Conservation (phyloP, 495 filamentous ascomycete species). For the Talaromyces trachyspermus region DNA sequence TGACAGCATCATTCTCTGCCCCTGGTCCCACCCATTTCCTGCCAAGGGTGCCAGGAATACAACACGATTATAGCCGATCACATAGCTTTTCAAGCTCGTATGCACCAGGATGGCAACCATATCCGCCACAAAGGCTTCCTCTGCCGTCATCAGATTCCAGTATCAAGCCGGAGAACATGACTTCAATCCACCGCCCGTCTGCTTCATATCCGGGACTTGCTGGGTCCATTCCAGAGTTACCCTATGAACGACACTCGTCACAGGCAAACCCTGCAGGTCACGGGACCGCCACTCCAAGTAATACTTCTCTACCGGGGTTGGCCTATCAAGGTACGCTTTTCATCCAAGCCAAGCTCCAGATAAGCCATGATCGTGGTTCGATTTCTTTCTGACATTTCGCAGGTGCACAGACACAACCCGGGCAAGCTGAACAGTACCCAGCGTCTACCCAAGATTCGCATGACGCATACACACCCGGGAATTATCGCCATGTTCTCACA, state of each 20-base stretch:
- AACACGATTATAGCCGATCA: conserved; percentile 28
- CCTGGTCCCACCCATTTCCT: conserved; percentile 24
- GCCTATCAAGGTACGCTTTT: conserved; percentile 6
- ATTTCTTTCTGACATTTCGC: not conserved
- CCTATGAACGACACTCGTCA: conserved; percentile 26
- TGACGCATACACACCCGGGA: not conserved
- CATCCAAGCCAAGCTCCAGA: no score
- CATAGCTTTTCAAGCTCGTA: conserved; percentile 37
- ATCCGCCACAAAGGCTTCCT: conserved; percentile 25
- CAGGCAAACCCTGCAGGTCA: conserved; percentile 21
- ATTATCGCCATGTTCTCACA: conserved; percentile 4
- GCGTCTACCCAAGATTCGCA: not conserved
- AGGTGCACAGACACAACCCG: not conserved
- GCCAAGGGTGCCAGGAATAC: conserved; percentile 19
- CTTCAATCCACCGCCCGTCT: conserved; percentile 12
- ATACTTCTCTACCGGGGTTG: not conserved
- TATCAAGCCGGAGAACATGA: conserved; percentile 19
- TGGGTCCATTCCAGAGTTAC: conserved; percentile 1
- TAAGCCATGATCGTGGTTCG: no score
- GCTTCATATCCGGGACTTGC: conserved; percentile 26
- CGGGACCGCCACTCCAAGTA: not conserved
- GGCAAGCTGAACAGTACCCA: conserved; percentile 1
- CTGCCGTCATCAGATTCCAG: conserved; percentile 26
- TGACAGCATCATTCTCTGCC: no score
- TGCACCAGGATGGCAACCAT: conserved; percentile 15